Conservation (phyloP, 2,329 filamentous ascomycete genomes). For the Pseudocercospora ulei region DNA sequence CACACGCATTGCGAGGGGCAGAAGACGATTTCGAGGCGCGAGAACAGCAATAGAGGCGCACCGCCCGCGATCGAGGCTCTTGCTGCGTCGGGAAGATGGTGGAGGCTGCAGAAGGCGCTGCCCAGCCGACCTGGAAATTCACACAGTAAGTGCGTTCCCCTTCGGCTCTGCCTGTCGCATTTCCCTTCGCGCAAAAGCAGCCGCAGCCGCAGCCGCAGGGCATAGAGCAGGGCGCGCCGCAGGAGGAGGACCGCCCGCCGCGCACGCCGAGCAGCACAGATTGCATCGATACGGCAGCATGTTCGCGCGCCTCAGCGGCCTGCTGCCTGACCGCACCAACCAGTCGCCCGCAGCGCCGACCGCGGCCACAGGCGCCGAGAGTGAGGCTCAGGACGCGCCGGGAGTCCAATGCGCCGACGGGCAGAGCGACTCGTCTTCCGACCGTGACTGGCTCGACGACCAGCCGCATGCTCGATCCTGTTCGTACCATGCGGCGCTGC, state of each 20-base stretch:
- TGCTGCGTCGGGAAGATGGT: constrained; percentile 60
- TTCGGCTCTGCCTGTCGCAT: constrained; percentile 2
- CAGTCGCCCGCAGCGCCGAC: constrained; percentile 4
- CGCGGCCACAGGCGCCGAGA: constrained; percentile 3
- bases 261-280: neutral
- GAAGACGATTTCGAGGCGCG: neutral
- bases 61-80: no score
- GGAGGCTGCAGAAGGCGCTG: constrained; percentile 68
- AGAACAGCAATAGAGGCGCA: no score
- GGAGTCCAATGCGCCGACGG: constrained; percentile 6
- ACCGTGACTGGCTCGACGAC: constrained; percentile 3
- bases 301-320: constrained; percentile 18
- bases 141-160: constrained; percentile 64
- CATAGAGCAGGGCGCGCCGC: neutral
- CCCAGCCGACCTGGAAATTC: constrained; percentile 98
- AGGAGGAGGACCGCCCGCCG: no score
- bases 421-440: constrained; percentile 4
- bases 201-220: neutral
- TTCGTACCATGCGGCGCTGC: constrained; percentile 3
- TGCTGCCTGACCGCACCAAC: constrained; percentile 27
- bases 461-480: neutral
- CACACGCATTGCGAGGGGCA: constrained; percentile 2
- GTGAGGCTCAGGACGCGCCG: constrained; percentile 7
- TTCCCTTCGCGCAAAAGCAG: constrained; percentile 4
- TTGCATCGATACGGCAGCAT: constrained; percentile 24